phyloP scores from a whole-genome alignment of 176 grass and related monocot species.

The Oryza rufipogon region DNA sequence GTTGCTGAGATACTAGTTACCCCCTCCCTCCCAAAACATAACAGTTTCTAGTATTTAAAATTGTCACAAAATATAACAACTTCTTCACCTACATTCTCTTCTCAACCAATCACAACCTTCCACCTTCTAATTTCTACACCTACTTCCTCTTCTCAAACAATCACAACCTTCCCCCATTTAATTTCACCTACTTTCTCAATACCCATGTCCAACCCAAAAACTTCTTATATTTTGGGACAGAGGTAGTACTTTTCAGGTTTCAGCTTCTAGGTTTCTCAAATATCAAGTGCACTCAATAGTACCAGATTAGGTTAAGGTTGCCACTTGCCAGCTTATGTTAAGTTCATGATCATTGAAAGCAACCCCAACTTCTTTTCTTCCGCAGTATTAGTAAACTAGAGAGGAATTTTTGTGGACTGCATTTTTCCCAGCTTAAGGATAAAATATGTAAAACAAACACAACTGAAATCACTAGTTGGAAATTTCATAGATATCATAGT shows the following conservation, averaged over 20 bases:
- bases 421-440: neutral
- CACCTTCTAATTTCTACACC: too few relatives aligned
- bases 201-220: too few relatives aligned
- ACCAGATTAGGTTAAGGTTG: slow-evolving; percentile 10
- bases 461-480: slow-evolving; percentile 11
- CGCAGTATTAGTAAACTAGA: neutral
- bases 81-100: too few relatives aligned
- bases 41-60: too few relatives aligned
- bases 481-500: slow-evolving; percentile 4
- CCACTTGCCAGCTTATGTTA: slow-evolving; percentile 21
- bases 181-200: too few relatives aligned
- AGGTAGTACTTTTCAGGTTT: neutral
- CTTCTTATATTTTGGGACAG: too few relatives aligned
- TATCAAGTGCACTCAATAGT: neutral
- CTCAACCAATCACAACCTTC: too few relatives aligned
- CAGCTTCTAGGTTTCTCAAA: neutral
- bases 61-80: too few relatives aligned
- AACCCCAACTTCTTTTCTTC: neutral
- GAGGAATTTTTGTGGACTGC: neutral
- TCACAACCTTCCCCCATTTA: too few relatives aligned
- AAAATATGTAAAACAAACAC: slow-evolving; percentile 25
- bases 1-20: neutral
- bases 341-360: neutral
- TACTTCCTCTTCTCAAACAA: too few relatives aligned
- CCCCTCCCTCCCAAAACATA: too few relatives aligned